These are phyloP conservation scores for Candida chilensis DNA, from an alignment of 805 yeast genomes.

Conservation along the genomic window DNA sequence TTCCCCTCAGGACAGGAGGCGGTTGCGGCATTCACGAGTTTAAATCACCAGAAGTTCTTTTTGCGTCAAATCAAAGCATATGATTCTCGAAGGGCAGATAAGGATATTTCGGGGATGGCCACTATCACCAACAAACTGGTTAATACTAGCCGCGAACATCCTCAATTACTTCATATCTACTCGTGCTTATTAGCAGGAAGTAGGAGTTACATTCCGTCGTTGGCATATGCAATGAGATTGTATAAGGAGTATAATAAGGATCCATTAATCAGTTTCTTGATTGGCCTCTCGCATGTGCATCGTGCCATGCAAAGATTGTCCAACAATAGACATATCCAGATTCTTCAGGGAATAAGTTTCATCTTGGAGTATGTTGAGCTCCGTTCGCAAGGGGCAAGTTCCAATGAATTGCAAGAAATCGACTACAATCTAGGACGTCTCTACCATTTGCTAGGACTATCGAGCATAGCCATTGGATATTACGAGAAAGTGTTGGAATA, in stretches of 20 bases:
- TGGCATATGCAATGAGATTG: constrained; percentile 68
- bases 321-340: constrained; percentile 75
- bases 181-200: constrained; percentile 75
- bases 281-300: constrained; percentile 79
- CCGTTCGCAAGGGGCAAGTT: constrained; percentile 28
- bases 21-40: constrained; percentile 55
- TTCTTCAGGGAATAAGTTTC: constrained; percentile 79
- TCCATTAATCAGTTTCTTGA: constrained; percentile 66
- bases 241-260: constrained; percentile 61
- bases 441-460: constrained; percentile 76
- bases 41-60: constrained; percentile 84
- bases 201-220: constrained; percentile 73
- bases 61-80: constrained; percentile 84
- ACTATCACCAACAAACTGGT: constrained; percentile 50
- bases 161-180: constrained; percentile 71
- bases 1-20: constrained; percentile 54
- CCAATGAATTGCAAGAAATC: constrained; percentile 60
- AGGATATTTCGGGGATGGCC: constrained; percentile 70
- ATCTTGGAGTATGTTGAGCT: constrained; percentile 60
- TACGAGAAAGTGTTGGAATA: constrained; percentile 58
- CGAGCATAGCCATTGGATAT: constrained; percentile 61
- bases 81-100: constrained; percentile 55
- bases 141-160: constrained; percentile 35
- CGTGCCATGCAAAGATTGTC: constrained; percentile 89
- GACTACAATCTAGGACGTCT: constrained; percentile 77